A percentile compares a stretch with the other conserved stretches of the same genome.
phyloP scores from a whole-genome alignment of 1,284 basidiomycete species.

The Cryptococcus deneoformans region DNA sequence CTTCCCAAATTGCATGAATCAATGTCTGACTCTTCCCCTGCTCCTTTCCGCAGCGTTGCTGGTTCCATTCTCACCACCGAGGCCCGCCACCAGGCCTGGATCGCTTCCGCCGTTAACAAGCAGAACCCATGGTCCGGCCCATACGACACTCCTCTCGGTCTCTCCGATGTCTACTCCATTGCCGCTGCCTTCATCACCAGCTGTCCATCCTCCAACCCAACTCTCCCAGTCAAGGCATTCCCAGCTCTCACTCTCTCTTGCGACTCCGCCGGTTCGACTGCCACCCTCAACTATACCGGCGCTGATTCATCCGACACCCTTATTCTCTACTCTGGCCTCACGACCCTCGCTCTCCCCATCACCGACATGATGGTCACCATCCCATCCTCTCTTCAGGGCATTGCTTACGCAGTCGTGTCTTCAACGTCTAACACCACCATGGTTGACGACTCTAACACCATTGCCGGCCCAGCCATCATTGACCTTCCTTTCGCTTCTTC shows the following conservation, averaged over 20 bases:
- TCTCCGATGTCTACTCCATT: conserved; percentile 48
- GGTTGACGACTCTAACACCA: conserved; percentile 45
- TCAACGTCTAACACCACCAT: conserved; percentile 22
- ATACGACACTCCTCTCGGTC: conserved; percentile 55
- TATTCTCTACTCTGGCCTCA: conserved; percentile 30
- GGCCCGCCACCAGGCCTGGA: conserved; percentile 64
- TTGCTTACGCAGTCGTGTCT: conserved; percentile 50
- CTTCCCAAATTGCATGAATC: too few relatives aligned
- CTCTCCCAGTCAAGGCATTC: conserved; percentile 51
- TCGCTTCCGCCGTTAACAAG: conserved; percentile 52
- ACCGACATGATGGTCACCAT: conserved; percentile 39
- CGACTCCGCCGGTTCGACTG: conserved; percentile 24
- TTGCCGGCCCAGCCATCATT: conserved; percentile 44
- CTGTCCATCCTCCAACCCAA: conserved; percentile 47
- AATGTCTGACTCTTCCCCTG: too few relatives aligned
- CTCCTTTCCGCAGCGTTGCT: conserved; percentile 47
- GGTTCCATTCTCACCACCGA: conserved; percentile 55
- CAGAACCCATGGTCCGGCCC: conserved; percentile 56
- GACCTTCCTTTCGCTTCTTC: conserved; percentile 20
- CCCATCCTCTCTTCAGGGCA: conserved; percentile 49
- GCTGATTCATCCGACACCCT: too few relatives aligned
- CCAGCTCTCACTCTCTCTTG: conserved; percentile 43
- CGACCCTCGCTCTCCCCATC: conserved; percentile 17
- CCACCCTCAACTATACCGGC: conserved; percentile 22
- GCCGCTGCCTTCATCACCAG: conserved; percentile 40